phyloP scores from a whole-genome alignment of 257 asterid genomes.

The Solanum pinnatisectum region DNA sequence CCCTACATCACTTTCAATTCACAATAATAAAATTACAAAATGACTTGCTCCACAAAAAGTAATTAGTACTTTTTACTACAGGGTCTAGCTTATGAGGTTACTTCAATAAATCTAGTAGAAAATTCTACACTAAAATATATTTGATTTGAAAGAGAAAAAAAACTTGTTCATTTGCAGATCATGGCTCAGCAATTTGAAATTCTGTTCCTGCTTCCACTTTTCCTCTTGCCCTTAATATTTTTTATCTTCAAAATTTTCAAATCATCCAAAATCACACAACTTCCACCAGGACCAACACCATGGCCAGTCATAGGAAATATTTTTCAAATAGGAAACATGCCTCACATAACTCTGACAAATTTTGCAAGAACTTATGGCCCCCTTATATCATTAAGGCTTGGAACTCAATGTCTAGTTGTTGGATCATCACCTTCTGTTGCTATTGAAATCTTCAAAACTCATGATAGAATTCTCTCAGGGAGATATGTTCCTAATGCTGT shows the following conservation, averaged over 20 bases:
- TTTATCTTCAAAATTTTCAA: conserved; percentile 3
- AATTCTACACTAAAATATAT: not conserved
- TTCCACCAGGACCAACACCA: conserved; percentile 53
- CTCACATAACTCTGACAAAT: conserved; percentile 17
- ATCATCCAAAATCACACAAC: not conserved
- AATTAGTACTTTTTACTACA: not conserved
- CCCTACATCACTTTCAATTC: not conserved
- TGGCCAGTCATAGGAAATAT: conserved; percentile 41
- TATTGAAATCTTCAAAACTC: conserved; percentile 13
- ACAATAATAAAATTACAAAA: not conserved
- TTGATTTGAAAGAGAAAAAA: not conserved
- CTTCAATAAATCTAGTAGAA: not conserved
- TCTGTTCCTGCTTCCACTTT: not conserved
- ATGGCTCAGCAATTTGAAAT: not conserved
- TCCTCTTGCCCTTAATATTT: not conserved
- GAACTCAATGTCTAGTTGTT: conserved; percentile 17
- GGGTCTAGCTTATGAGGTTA: not conserved
- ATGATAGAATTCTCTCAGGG: conserved; percentile 9
- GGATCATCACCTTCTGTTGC: conserved; percentile 41
- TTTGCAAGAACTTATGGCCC: conserved; percentile 34
- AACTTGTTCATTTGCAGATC: not conserved
- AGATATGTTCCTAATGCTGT: conserved; percentile 14
- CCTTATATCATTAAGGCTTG: conserved; percentile 21
- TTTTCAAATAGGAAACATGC: conserved; percentile 1
- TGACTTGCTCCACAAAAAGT: not conserved